These are phyloP conservation scores for Aspergillus costaricaensis DNA, from an alignment of 2,329 filamentous ascomycete species.

Conservation along the genomic window DNA sequence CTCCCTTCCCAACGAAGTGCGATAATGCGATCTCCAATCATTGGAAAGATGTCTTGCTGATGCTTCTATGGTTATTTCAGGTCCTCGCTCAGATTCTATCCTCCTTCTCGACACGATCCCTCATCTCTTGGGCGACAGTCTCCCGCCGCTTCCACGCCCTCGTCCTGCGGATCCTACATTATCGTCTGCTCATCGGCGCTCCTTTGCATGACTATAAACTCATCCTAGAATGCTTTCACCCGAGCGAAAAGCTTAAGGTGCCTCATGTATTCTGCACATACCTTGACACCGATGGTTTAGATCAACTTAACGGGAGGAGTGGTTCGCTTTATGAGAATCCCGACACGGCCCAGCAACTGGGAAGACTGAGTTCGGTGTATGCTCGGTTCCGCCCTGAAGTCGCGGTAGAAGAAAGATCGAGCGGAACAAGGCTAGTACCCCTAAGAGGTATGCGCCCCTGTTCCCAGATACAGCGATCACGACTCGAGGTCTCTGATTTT, in stretches of 20 bases:
- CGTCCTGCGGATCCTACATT: constrained; percentile 64
- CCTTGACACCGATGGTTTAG: constrained; percentile 64
- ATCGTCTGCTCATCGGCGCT: constrained; percentile 62
- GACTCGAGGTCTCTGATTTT: constrained; percentile 7
- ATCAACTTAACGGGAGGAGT: constrained; percentile 42
- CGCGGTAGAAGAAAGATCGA: constrained; percentile 48
- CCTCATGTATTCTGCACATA: constrained; percentile 71
- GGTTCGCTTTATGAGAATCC: constrained; percentile 41
- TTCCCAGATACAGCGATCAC: neutral
- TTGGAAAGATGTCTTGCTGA: neutral
- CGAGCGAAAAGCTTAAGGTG: constrained; percentile 66
- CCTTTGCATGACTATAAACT: constrained; percentile 64
- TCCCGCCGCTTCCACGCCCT: constrained; percentile 66
- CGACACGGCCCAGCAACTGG: constrained; percentile 37
- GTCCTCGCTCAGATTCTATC: constrained; percentile 56
- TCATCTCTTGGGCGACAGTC: constrained; percentile 60
- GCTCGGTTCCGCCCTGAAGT: constrained; percentile 69
- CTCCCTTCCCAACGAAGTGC: constrained; percentile 41
- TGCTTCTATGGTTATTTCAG: constrained; percentile 32
- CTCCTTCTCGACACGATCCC: constrained; percentile 51
- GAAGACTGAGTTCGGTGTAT: constrained; percentile 61
- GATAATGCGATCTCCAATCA: neutral
- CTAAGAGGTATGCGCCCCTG: constrained; percentile 19
- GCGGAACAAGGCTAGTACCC: constrained; percentile 7
- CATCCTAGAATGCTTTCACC: constrained; percentile 78